Base-by-base conservation (phyloP, 2,329 filamentous ascomycete genomes). In the Colletotrichum agaves region DNA sequence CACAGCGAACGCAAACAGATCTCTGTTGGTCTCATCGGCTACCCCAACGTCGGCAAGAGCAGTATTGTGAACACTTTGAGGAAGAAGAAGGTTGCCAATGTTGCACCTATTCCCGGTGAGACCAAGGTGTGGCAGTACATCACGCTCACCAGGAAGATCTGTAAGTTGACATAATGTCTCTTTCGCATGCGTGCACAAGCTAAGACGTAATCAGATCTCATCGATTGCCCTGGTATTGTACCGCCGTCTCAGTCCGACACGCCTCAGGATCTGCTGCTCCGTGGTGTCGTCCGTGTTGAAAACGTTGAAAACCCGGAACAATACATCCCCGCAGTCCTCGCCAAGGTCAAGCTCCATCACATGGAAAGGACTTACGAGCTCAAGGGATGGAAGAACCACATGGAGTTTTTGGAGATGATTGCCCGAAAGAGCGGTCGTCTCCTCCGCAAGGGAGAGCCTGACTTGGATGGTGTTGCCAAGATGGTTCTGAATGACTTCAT, bases 121-220 rank as follows among this genome's bases (percentile, higher is more conserved):
- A 98, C 95, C 37, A 98, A 98, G 81, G 92, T 98, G 33, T 98
- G 96, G 95, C 95, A 98, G 78, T 98, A 98, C 76, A 93, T 98
- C 72, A 97, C 94, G 3, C 81, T 98, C 67, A 97, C 97, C 92
- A 97, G 94, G 82, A 87, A 93, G 61, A 97, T 97, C 46, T 85
- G 82, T 64, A 50, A 43, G 67, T 56, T 10, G 10, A 37, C 35
- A 17, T 1, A 2, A 11, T 3, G 10, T 6, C 10, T 7, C 4
- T 8, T 11, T 17, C 7, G 21, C 4, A 31, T 13, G 2, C 8
- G 10, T 31, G 12, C 39, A 21, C 4, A 19, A 8, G 13, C 67
- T 69, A 33, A 65, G 31, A 15, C 13, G 10, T 33, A 5, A 3
- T 1, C 13, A 69, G 55, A 95, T 79, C 87, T 99, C 61, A 98